These are phyloP conservation scores for Conticribra guillardii DNA, from an alignment of 108 stramenopile species.

Conservation along the genomic window DNA sequence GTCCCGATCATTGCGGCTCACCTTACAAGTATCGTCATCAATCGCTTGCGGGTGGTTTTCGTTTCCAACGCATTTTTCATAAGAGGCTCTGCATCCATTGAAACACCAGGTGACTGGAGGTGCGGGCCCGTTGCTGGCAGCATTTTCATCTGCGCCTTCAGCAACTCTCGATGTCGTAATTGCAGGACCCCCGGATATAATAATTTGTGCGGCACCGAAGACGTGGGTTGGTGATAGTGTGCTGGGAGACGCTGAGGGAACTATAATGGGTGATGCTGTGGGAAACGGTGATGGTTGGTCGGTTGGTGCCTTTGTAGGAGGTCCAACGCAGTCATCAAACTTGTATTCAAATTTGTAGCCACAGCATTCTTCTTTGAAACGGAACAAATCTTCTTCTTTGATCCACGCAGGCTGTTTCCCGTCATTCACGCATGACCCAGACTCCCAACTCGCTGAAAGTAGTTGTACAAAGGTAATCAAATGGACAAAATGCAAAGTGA, in stretches of 20 bases:
- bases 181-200: conserved; percentile 14
- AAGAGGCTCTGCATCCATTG: conserved; percentile 32
- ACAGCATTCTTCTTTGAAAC: conserved; percentile 47
- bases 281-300: conserved; percentile 13
- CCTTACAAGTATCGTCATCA: conserved; percentile 28
- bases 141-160: conserved; percentile 4
- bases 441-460: conserved; percentile 34
- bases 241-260: neutral
- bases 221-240: conserved; percentile 7
- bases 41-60: conserved; percentile 49
- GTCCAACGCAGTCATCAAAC: conserved; percentile 38
- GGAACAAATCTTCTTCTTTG: conserved; percentile 37
- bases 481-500: too few species aligned
- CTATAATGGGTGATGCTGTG: conserved; percentile 7
- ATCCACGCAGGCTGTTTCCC: conserved; percentile 43
- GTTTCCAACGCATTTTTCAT: conserved; percentile 45
- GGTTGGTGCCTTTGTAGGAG: conserved; percentile 21
- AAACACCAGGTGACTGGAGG: conserved; percentile 40
- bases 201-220: conserved; percentile 29
- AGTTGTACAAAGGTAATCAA: neutral
- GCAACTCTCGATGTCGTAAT: conserved; percentile 9
- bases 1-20: too few species aligned
- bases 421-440: conserved; percentile 36
- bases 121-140: conserved; percentile 5
- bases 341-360: conserved; percentile 39